Evolutionary conservation across 306 rosid species (phyloP), one percentile per base, ranked within the genome.

Genomic region (Oemleria cerasiformis): DNA sequence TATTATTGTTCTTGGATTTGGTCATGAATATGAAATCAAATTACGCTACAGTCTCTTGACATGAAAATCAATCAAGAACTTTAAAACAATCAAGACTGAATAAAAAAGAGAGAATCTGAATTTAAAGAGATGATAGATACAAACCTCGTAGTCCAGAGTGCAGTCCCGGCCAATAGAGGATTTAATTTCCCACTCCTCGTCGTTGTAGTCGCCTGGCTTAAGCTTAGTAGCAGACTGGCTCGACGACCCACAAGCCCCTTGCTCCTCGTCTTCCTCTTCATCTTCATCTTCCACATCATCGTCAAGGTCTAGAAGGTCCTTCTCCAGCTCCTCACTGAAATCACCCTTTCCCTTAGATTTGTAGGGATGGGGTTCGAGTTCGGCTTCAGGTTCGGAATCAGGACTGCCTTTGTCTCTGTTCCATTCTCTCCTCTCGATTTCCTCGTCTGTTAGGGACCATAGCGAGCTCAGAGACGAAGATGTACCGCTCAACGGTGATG

Each of bases 121-220:
- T 11, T 1, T 2, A 30, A 30, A 30, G 36, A 30, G 36, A 30
- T 36, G 59, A 20, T 21, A 8, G 25, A 39, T 3, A 44, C 13
- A n/a, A 73, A 93, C 98, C 97, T 94, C 97, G 73, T 34, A 85
- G 84, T 91, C 99, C 23, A 94, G 88, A 54, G 96, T 89, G 74
- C 84, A 79, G 76, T 94, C 99, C 72, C 62, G 86, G 69, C 99
- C 99, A 78, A 94, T 91, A 63, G 83, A 62, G 21, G 88, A 86
- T 76, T 79, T 89, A 38, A 94, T 84, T 50, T 88, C 80, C 99
- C 97, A 94, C 77, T 89, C 85, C 77, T 91, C 96, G 34, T 89
- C 96, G 43, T 86, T 76, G 57, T 88, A 90, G 75, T 80, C 98
- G 55, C 85, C 83, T 0, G 96, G 96, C 81, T 77, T 85, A 62